Evolutionary conservation across 176 grass and related monocot genomes (phyloP).

Genomic region (Triticum timopheevii): DNA sequence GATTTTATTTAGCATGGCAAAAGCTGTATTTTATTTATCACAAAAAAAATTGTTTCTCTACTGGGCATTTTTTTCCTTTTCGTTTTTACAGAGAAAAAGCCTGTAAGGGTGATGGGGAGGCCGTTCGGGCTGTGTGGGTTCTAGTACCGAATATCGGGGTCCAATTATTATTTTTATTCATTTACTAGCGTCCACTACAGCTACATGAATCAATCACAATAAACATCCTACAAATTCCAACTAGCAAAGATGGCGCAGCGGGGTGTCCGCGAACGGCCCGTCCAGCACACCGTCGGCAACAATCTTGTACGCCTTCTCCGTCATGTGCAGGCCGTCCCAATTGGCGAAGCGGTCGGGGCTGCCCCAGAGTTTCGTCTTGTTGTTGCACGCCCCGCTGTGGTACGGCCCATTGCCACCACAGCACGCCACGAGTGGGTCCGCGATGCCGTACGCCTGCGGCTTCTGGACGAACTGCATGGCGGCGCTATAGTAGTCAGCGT

Average conservation of each 20-base stretch:
- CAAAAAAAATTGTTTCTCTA: too few species aligned
- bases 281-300: not conserved
- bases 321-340: not conserved
- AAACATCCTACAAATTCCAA: not conserved
- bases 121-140: too few species aligned
- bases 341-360: not conserved
- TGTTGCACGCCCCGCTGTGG: not conserved
- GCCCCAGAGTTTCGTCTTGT: not conserved
- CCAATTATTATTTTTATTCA: too few species aligned
- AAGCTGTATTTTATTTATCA: too few species aligned
- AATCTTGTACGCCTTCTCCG: not conserved
- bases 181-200: too few species aligned
- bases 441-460: not conserved
- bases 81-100: too few species aligned
- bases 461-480: not conserved
- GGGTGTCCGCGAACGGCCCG: not conserved
- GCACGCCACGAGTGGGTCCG: not conserved
- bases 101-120: too few species aligned
- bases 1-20: too few species aligned
- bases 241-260: not conserved
- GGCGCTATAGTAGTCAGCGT: not conserved
- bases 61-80: too few species aligned
- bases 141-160: too few species aligned
- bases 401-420: not conserved
- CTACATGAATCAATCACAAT: too few species aligned